Evolutionary conservation across 305 asterid genomes (phyloP), one percentile per base, ranked within the genome.

Genomic region (Rubia peregrina): DNA sequence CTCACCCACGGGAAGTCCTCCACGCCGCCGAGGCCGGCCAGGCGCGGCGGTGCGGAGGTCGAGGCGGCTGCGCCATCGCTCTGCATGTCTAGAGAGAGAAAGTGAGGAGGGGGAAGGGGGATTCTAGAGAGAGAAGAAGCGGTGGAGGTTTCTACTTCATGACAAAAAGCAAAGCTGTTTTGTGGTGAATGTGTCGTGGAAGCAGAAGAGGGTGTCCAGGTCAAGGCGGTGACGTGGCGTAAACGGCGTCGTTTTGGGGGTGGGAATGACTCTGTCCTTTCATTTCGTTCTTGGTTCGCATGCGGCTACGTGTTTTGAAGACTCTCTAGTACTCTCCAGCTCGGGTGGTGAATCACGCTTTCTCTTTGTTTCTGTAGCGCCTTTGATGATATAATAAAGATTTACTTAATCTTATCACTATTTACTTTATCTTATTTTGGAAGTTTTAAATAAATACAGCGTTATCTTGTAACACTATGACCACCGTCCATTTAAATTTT

Each of bases 291-390:
- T 83, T 86, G 98, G 98, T 85, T 97, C 68, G 69, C 70, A 83
- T 87, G 88, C 79, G 89, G 88, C 81, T 87, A 92, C 98, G 96
- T 87, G 92, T 81, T 80, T 19, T 1, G n/a, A 65, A n/a, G 13
- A 65, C 30, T 22, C 40, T 62, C 61, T 65, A 51, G 57, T 51
- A 51, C 67, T 14, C 43, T 60, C 61, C 13, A 30, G 63, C 33
- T 30, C 33, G 33, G 33, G 33, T 30, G 33, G 1, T 30, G 33
- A 30, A 30, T 30, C 33, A 30, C 33, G 33, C 33, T 30, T 30
- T 30, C 33, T 30, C 2, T 3, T 30, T 30, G 33, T 30, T 30
- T 30, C 33, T 30, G 2, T 30, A 30, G 33, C 33, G 33, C 33
- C 33, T 30, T 30, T 30, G 33, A 3, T 30, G n/a, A n/a, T n/a